These are phyloP conservation scores for Plectosphaerella plurivora DNA, from an alignment of 2,329 filamentous ascomycete genomes.

Conservation along the genomic window DNA sequence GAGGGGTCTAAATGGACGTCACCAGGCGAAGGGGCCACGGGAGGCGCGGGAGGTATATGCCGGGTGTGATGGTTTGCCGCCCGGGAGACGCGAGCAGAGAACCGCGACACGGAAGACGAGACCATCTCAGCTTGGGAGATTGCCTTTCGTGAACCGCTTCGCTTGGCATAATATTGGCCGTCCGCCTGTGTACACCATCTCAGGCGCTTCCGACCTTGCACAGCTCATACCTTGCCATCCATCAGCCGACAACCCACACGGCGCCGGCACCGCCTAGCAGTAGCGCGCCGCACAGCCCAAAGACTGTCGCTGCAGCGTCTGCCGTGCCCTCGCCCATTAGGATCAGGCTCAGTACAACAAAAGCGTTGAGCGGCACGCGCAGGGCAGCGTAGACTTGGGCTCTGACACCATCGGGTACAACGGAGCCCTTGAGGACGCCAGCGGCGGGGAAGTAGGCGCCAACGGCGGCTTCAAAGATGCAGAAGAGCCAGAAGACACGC, in stretches of 20 bases:
- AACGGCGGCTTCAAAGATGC: slow-evolving; percentile 50
- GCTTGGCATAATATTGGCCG: too few relatives aligned
- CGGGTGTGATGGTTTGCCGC: too few relatives aligned
- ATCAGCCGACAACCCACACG: slow-evolving; percentile 15
- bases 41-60: too few relatives aligned
- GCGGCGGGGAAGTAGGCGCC: slow-evolving; percentile 53
- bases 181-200: too few relatives aligned
- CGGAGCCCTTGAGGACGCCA: slow-evolving; percentile 44
- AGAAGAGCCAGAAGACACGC: slow-evolving; percentile 49
- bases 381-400: slow-evolving; percentile 50
- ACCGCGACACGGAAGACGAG: too few relatives aligned
- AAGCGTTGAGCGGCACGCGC: slow-evolving; percentile 53
- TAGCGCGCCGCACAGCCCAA: slow-evolving; percentile 23
- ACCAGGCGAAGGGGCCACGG: background rate
- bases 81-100: too few relatives aligned
- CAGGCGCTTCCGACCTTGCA: too few relatives aligned
- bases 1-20: background rate
- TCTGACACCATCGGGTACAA: slow-evolving; percentile 47
- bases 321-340: slow-evolving; percentile 24
- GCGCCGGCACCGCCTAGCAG: slow-evolving; percentile 21
- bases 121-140: too few relatives aligned
- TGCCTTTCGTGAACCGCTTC: too few relatives aligned
- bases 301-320: slow-evolving; percentile 18
- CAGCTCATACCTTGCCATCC: too few relatives aligned
- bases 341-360: slow-evolving; percentile 45